Conservation (phyloP, 331 rosid genomes). For the Pyrus hybrid region DNA sequence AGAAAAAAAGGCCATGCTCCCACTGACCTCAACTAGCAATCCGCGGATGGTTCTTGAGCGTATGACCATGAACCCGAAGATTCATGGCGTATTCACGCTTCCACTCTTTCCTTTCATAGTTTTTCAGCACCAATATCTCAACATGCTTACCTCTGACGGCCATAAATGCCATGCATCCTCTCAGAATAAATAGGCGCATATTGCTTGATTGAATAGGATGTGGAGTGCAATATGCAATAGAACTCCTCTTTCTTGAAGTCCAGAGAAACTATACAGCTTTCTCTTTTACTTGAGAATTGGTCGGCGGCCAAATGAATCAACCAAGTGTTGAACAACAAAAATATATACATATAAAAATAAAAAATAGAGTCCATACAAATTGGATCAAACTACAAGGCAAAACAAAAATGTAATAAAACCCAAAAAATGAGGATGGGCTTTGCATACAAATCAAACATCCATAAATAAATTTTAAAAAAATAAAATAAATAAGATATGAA, state of each 20-base stretch:
- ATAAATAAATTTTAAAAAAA: too few relatives aligned
- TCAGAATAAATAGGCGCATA: background rate
- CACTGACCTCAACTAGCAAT: background rate
- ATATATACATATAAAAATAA: too few relatives aligned
- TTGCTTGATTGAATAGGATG: background rate
- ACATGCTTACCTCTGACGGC: background rate
- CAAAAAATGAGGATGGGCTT: too few relatives aligned
- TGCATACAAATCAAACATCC: too few relatives aligned
- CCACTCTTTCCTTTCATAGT: background rate
- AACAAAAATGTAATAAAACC: too few relatives aligned
- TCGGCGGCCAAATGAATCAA: background rate
- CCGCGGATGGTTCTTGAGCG: background rate
- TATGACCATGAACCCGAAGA: background rate
- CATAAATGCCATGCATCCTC: background rate
- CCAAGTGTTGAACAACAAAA: background rate
- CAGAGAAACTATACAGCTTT: background rate
- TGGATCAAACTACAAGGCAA: too few relatives aligned
- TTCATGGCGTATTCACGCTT: background rate
- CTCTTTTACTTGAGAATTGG: background rate
- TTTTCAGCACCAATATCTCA: background rate
- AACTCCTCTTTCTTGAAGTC: background rate
- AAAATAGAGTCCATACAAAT: too few relatives aligned
- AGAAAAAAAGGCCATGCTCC: background rate
- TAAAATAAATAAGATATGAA: too few relatives aligned
- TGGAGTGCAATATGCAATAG: background rate